Evolutionary conservation across 192 early-diverging fungal genomes (phyloP).

Genomic region (Umbelopsis ramanniana): DNA sequence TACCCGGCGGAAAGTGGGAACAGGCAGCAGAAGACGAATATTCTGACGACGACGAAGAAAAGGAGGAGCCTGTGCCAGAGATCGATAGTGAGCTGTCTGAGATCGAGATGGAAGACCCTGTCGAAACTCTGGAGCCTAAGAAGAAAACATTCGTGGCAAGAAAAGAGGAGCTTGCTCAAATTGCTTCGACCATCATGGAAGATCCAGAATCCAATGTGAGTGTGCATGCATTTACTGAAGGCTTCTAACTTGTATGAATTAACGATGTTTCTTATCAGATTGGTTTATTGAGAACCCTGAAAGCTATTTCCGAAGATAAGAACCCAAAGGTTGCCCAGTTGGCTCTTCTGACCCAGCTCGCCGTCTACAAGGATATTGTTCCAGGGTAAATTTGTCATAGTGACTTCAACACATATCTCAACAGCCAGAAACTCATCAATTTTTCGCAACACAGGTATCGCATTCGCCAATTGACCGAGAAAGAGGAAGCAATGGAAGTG

Average conservation of each 20-base stretch:
- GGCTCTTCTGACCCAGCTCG: slow-evolving; percentile 84
- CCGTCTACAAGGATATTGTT: slow-evolving; percentile 94
- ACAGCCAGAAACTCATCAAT: background rate
- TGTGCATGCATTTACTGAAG: background rate
- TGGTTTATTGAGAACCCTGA: slow-evolving; percentile 70
- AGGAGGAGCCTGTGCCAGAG: slow-evolving; percentile 27
- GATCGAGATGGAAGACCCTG: slow-evolving; percentile 31
- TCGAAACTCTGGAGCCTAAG: slow-evolving; percentile 49
- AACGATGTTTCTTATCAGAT: slow-evolving; percentile 45
- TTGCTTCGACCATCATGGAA: slow-evolving; percentile 79
- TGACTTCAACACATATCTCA: background rate
- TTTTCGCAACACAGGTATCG: slow-evolving; percentile 62
- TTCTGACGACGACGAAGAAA: slow-evolving; percentile 32
- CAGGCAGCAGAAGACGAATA: slow-evolving; percentile 45
- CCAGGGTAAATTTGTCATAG: slow-evolving; percentile 58
- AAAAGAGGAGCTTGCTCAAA: slow-evolving; percentile 81
- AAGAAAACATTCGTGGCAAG: slow-evolving; percentile 63
- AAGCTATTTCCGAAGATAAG: slow-evolving; percentile 64
- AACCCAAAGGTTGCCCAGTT: slow-evolving; percentile 73
- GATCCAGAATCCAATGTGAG: slow-evolving; percentile 74
- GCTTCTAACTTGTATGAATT: background rate
- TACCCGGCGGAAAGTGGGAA: slow-evolving; percentile 60
- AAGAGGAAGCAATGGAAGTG: slow-evolving; percentile 75
- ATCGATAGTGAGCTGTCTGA: slow-evolving; percentile 40
- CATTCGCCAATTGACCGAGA: slow-evolving; percentile 85